Evolutionary conservation across 2,329 filamentous ascomycete species (phyloP), one percentile per base, ranked within the genome.

Genomic region (Beauveria medogensis): DNA sequence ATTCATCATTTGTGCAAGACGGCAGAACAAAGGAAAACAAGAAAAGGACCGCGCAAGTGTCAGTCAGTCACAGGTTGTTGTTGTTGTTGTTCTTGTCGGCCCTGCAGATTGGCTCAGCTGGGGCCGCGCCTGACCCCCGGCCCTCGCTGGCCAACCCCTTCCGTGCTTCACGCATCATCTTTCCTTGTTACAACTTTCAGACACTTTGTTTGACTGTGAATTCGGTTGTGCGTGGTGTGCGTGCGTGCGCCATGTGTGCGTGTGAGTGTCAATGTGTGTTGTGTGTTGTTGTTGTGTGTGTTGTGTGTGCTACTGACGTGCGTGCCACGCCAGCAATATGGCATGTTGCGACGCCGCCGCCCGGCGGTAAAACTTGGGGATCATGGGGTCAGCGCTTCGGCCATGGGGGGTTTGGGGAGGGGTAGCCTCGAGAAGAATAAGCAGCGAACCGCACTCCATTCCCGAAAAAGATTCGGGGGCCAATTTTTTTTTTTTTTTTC

Each of bases 111-210:
- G 44, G 44, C 46, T 34, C 59, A 48, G 54, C 37, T 43, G 16
- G 22, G 28, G 14, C 57, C 55, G 61, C 64, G 64, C 64, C 64
- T 65, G 64, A 65, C 63, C 62, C 44, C 51, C 46, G 40, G 61
- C 63, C 58, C 53, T 63, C 30, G 30, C 30, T 34, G 30, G 30
- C 30, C 30, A 34, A 34, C 12, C 30, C 12, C 37, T 55, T 55
- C 18, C 24, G 30, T 44, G 40, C 52, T 55, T 14, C 30, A 34
- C 30, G 30, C 30, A 34, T 34, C 30, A 34, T 34, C 4, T 34
- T 34, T 34, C 30, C 30, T 34, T 34, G 30, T 14, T 34, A 14
- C 2, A 34, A 12, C 12, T 34, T 34, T 14, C 30, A 14, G 30
- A 34, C 30, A 34, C 30, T 34, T 34, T 34, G 30, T 34, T 34